phyloP scores from a whole-genome alignment of 768 basidiomycete genomes.

The Lentinula sp. region DNA sequence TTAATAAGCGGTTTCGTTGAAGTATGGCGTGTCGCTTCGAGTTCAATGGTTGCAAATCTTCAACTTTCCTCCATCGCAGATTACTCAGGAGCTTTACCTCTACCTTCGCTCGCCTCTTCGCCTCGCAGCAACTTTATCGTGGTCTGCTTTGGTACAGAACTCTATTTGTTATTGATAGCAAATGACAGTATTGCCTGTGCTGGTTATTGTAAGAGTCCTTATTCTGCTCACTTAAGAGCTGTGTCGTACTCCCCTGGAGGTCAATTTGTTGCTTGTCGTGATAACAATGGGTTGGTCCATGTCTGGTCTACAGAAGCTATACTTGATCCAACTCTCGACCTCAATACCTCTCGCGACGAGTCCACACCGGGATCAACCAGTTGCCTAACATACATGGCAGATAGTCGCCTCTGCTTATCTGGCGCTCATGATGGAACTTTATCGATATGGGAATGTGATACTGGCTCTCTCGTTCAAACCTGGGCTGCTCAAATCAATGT shows the following conservation, averaged over 20 bases:
- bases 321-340: neutral
- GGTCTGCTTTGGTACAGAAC: neutral
- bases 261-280: neutral
- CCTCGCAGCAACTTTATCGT: neutral
- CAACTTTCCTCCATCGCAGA: neutral
- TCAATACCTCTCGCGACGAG: neutral
- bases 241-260: neutral
- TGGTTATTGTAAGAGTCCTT: neutral
- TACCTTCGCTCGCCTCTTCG: neutral
- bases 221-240: neutral
- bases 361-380: neutral
- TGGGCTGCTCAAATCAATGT: neutral
- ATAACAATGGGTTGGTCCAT: neutral
- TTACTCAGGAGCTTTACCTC: neutral
- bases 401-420: neutral
- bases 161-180: neutral
- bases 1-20: neutral
- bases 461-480: neutral
- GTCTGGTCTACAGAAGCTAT: neutral
- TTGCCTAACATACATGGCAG: neutral
- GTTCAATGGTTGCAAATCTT: neutral
- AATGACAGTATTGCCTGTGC: neutral
- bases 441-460: neutral
- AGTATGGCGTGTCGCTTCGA: neutral
- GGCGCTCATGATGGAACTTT: neutral